A percentile compares a stretch with the other conserved stretches of the same genome.
Evolutionary conservation across 2,329 filamentous ascomycete species (phyloP).

Genomic region (Cladosporium sp.): DNA sequence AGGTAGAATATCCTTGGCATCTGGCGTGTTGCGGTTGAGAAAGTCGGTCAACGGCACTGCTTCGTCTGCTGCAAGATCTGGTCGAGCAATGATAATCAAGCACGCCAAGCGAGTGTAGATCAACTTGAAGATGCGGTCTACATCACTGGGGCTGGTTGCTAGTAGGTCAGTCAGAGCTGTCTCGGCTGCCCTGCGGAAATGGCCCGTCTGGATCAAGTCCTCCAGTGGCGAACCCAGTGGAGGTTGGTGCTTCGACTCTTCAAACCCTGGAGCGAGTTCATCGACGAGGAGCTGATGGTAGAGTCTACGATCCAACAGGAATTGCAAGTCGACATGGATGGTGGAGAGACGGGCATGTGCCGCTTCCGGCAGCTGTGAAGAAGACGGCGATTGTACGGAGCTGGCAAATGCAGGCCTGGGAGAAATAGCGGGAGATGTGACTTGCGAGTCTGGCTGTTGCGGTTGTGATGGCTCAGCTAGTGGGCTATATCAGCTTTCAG

Average conservation of each 20-base stretch:
- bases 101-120: constrained; percentile 81
- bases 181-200: constrained; percentile 67
- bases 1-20: constrained; percentile 58
- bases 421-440: constrained; percentile 27
- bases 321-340: constrained; percentile 69
- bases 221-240: constrained; percentile 64
- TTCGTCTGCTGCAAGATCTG: constrained; percentile 58
- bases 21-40: constrained; percentile 41
- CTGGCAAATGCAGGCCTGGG: constrained; percentile 14
- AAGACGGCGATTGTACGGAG: constrained; percentile 13
- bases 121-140: constrained; percentile 69
- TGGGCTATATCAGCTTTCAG: constrained; percentile 30
- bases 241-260: constrained; percentile 66
- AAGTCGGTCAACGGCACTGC: constrained; percentile 63
- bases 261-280: constrained; percentile 66
- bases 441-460: constrained; percentile 23
- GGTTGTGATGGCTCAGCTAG: constrained; percentile 22
- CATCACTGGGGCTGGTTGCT: constrained; percentile 54
- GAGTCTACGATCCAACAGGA: constrained; percentile 74
- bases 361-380: constrained; percentile 24
- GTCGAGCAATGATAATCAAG: constrained; percentile 73
- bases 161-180: constrained; percentile 45
- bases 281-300: constrained; percentile 75
- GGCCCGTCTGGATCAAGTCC: constrained; percentile 67
- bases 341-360: constrained; percentile 11